phyloP scores from a whole-genome alignment of 768 basidiomycete species.

The Scleroderma bovista region DNA sequence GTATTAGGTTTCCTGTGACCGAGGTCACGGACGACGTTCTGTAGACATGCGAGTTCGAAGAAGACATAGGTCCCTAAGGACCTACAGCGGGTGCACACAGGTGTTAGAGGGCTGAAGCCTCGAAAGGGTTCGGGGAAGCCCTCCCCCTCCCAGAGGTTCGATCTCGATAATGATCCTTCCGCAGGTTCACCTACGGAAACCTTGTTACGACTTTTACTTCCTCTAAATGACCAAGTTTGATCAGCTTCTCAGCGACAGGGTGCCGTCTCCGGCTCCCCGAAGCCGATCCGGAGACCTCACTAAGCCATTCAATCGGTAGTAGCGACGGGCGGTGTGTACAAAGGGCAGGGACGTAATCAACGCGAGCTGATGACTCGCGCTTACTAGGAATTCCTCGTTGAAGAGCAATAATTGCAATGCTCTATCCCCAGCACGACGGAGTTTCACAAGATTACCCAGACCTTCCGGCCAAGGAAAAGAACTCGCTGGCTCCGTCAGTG shows the following conservation, averaged over 20 bases:
- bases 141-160: no score
- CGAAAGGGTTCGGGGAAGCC: no score
- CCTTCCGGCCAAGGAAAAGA: conserved; percentile 70
- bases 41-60: no score
- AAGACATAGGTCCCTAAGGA: no score
- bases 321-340: conserved; percentile 88
- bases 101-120: no score
- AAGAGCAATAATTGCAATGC: conserved; percentile 91
- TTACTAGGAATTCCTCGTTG: conserved; percentile 90
- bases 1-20: no score
- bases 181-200: no score
- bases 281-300: conserved; percentile 81
- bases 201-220: no score
- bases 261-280: conserved; percentile 52
- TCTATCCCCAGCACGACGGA: conserved; percentile 82
- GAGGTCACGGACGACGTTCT: no score
- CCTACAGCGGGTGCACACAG: no score
- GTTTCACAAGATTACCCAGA: conserved; percentile 76
- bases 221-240: no score
- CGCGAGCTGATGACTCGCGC: conserved; percentile 83
- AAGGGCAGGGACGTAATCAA: conserved; percentile 90
- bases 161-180: no score
- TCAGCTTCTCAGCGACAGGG: conserved; percentile 46
- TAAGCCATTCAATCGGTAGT: conserved; percentile 90
- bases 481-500: conserved; percentile 89